Conservation (phyloP, 2,329 filamentous ascomycete genomes). For the Xylaria sp. region DNA sequence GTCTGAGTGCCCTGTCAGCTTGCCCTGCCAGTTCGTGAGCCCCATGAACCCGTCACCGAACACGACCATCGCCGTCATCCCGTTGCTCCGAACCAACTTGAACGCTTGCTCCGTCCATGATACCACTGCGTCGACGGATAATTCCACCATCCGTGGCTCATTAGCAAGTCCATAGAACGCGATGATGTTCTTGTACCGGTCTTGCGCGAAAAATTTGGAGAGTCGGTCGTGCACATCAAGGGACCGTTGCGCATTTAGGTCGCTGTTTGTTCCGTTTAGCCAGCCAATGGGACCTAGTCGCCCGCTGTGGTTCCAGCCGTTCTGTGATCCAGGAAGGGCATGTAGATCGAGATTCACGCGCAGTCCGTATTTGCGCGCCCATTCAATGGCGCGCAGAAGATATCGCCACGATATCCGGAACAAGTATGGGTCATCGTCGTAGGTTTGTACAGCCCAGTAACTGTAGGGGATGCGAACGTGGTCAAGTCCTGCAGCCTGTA, state of each 20-base stretch:
- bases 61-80: constrained; percentile 74
- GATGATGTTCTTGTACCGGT: constrained; percentile 90
- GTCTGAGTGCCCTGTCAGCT: constrained; percentile 75
- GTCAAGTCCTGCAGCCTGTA: constrained; percentile 87
- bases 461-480: constrained; percentile 96
- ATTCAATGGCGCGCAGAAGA: constrained; percentile 90
- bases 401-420: constrained; percentile 92
- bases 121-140: constrained; percentile 74
- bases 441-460: constrained; percentile 92
- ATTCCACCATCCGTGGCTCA: constrained; percentile 86
- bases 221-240: constrained; percentile 88
- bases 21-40: constrained; percentile 87
- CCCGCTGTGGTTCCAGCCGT: constrained; percentile 97
- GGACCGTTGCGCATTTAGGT: constrained; percentile 79
- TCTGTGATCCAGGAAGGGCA: constrained; percentile 90
- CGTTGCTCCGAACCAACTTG: constrained; percentile 77
- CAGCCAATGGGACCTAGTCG: constrained; percentile 82
- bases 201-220: constrained; percentile 91
- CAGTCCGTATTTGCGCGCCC: constrained; percentile 89
- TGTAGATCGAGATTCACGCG: constrained; percentile 94
- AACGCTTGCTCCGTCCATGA: constrained; percentile 83
- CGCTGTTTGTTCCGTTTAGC: constrained; percentile 90
- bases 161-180: constrained; percentile 95
- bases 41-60: constrained; percentile 97
- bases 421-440: constrained; percentile 87